Evolutionary conservation across 176 grass and related monocot genomes (phyloP).

Genomic region (Cenchrus fungigraminus): DNA sequence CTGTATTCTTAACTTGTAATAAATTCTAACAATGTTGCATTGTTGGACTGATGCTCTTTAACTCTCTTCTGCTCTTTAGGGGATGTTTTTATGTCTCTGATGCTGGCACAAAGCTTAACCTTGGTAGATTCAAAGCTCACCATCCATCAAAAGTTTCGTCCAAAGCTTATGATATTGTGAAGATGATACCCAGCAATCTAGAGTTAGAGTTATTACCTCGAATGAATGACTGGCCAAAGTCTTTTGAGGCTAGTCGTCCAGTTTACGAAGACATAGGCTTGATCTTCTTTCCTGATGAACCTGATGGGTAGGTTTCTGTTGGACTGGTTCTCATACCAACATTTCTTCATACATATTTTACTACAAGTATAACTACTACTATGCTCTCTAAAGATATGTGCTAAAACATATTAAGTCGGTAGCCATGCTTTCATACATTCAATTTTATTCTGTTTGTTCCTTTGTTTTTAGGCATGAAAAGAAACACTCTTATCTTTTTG

Average conservation of each 20-base stretch:
- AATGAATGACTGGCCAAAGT: conserved; percentile 43
- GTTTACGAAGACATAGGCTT: conserved; percentile 46
- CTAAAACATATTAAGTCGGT: not conserved
- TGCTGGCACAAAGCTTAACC: conserved; percentile 7
- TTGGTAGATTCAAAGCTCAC: conserved; percentile 45
- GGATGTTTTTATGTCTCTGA: conserved; percentile 23
- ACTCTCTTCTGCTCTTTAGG: conserved; percentile 10
- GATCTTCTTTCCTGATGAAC: conserved; percentile 32
- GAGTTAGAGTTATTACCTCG: conserved; percentile 40
- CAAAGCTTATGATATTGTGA: conserved; percentile 9
- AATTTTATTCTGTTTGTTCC: not conserved
- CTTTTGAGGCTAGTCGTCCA: not conserved
- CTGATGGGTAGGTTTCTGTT: conserved; percentile 35
- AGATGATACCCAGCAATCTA: conserved; percentile 23
- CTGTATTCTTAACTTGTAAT: not conserved
- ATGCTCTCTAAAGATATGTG: not conserved
- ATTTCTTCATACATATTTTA: not conserved
- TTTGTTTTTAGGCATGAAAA: conserved; percentile 36
- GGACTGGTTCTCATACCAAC: not conserved
- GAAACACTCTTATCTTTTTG: not conserved
- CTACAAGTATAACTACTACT: no score
- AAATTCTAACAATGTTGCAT: conserved; percentile 3
- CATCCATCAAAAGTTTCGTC: conserved; percentile 37
- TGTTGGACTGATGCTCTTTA: not conserved
- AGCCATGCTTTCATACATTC: not conserved